Evolutionary conservation across 2,329 filamentous ascomycete genomes (phyloP), one percentile per base, ranked within the genome.

Genomic region (Akanthomyces uredinophilus): DNA sequence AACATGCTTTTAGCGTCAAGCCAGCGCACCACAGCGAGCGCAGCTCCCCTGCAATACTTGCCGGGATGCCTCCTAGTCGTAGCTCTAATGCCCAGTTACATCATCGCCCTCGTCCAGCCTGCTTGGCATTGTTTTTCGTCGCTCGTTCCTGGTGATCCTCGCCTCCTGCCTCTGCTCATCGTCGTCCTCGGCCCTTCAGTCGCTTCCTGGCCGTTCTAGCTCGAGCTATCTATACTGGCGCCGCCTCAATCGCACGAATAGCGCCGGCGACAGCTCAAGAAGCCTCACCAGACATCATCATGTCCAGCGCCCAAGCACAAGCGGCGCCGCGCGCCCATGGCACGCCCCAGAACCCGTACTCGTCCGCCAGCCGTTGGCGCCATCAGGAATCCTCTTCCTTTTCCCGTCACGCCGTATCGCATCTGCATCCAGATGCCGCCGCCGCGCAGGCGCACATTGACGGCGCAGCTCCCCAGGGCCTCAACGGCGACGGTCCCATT

Each of bases 351-450:
- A 85, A 87, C 68, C 83, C 81, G 3, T 75, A 87, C 69, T 80
- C 81, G 43, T 87, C 85, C 10, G 68, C 79, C 46, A 86, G 76
- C 69, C 77, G 77, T 67, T 88, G 86, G 86, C 81, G 85, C 61
- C 86, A 88, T 69, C 83, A 87, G 70, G 86, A 88, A 70, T 87
- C 85, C 1, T 76, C 77, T 14, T 77, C 83, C 39, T 88, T 79
- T 69, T 78, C 79, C 55, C 78, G 78, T 56, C 75, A 81, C 69
- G 83, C 82, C 39, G 67, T 68, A 13, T 74, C 68, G 62, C 73
- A 75, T 64, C 79, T 77, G 69, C 77, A 75, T 65, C 83, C 83
- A 39, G 78, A 87, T 64, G 74, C 82, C 60, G 70, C 81, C n/a
- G 77, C 76, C 44, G 75, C 75, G 37, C 70, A 50, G 47, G 60